Conservation (phyloP, 2,329 filamentous ascomycete genomes). For the Fusarium devonianum region DNA sequence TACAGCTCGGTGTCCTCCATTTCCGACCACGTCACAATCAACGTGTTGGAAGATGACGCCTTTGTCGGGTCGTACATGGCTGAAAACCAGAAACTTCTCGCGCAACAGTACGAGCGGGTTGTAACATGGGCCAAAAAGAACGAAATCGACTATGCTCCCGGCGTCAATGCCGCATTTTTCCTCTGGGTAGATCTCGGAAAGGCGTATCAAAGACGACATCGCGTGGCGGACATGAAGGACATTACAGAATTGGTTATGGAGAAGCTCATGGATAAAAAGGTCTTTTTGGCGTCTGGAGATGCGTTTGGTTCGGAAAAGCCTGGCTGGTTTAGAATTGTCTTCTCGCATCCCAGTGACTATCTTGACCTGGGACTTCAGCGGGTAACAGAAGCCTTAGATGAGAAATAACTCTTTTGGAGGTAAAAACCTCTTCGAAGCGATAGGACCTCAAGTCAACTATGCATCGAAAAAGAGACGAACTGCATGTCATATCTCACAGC, state of each 20-base stretch:
- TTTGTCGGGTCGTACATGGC: slow-evolving; percentile 55
- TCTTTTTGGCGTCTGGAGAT: slow-evolving; percentile 49
- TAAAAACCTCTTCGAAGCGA: neutral
- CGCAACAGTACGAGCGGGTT: slow-evolving; percentile 49
- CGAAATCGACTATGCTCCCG: slow-evolving; percentile 54
- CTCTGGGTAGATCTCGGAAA: slow-evolving; percentile 59
- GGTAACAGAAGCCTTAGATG: slow-evolving; percentile 27
- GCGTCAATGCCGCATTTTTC: slow-evolving; percentile 62
- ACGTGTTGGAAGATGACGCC: slow-evolving; percentile 52
- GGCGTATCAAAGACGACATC: slow-evolving; percentile 35
- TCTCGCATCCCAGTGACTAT: slow-evolving; percentile 44
- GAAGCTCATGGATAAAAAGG: slow-evolving; percentile 41
- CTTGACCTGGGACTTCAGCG: slow-evolving; percentile 41
- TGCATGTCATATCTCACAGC: too few relatives aligned
- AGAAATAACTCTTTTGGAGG: neutral
- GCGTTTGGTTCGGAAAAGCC: slow-evolving; percentile 49
- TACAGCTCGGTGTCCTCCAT: slow-evolving; percentile 56
- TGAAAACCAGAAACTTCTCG: slow-evolving; percentile 52
- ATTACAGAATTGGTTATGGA: slow-evolving; percentile 41
- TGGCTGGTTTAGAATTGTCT: slow-evolving; percentile 51
- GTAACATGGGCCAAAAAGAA: slow-evolving; percentile 48
- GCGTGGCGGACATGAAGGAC: slow-evolving; percentile 20
- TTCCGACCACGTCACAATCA: slow-evolving; percentile 50
- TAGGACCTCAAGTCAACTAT: too few relatives aligned
- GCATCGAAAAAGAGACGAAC: too few relatives aligned